phyloP scores from a whole-genome alignment of 2,329 filamentous ascomycete genomes.

The Botrytis porri region DNA sequence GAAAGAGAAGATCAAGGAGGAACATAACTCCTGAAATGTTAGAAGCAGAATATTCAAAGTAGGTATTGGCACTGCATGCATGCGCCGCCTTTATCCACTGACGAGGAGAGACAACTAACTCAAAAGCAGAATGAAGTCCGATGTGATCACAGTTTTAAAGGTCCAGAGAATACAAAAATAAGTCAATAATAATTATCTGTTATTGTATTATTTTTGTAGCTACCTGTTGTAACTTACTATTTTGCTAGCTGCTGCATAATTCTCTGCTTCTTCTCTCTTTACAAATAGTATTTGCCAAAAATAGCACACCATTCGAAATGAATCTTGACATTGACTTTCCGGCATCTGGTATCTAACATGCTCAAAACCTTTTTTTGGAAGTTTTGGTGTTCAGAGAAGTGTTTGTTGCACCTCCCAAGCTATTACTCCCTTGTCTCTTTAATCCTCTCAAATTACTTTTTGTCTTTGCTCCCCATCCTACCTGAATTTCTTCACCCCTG shows the following conservation, averaged over 20 bases:
- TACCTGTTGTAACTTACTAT: neutral
- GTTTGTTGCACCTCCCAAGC: constrained; percentile 25
- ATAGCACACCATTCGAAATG: neutral
- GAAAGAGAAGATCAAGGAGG: neutral
- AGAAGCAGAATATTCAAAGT: neutral
- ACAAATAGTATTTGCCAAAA: neutral
- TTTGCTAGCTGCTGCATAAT: neutral
- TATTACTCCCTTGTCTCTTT: constrained; percentile 22
- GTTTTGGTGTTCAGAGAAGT: constrained; percentile 24
- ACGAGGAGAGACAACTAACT: neutral
- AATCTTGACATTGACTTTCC: neutral
- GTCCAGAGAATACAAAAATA: neutral
- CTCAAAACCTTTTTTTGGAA: constrained; percentile 22
- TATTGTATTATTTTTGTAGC: constrained; percentile 5
- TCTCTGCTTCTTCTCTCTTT: neutral
- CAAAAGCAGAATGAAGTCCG: neutral
- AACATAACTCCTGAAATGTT: neutral
- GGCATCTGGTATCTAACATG: neutral
- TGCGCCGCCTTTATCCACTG: neutral
- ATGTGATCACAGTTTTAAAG: neutral
- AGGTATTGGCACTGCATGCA: neutral
- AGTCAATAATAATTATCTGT: neutral
- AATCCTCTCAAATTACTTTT: constrained; percentile 18
- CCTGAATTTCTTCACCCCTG: constrained; percentile 21
- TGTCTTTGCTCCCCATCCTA: constrained; percentile 27